Base-by-base conservation (phyloP, 2,329 filamentous ascomycete genomes). In the Fusarium sp. region DNA sequence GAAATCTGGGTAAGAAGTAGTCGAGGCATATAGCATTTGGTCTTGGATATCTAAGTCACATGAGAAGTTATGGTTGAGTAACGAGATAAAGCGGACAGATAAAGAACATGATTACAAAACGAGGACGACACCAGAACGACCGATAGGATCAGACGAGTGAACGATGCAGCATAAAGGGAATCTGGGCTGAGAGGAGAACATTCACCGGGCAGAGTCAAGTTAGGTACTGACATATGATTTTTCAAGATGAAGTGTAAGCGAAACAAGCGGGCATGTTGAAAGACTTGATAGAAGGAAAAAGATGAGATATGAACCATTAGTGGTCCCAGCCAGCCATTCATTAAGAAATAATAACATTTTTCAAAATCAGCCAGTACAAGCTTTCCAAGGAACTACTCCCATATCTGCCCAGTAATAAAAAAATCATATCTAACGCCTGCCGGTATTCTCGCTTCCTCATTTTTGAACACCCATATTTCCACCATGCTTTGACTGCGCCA, bases 1-100 rank as follows among this genome's bases (percentile, higher is more conserved):
- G 88, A 15, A 89, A 86, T 73, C 87, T 90, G 63, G 81, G 84
- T 66, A 77, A 76, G 50, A 74, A 76, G 70, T 67, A 66, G 54
- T 56, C 53, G 41, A 36, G 26, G 24, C n/a, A 28, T 18, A 35
- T n/a, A 24, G 18, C 42, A 38, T 18, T 61, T 51, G 57, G 24
- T 44, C 26, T 51, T 58, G 54, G 50, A 64, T 45, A 47, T 18
- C 22, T 30, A n/a, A 30, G 51, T 38, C 30, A 38, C 42, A n/a
- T 35, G 35, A n/a, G n/a, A 41, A 30, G 36, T 32, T 48, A 38
- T 26, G 48, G 5, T 53, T 48, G 22, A 39, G 28, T 42, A 36
- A 28, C 12, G 22, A 30, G 28, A 69, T 28, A 18, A 36, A 36
- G 50, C 14, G 18, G 50, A 36, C 50, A 36, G 48, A 36, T 26